A percentile compares a stretch with the other conserved stretches of the same genome.
Conservation (phyloP, 441 rosid genomes). For the Euphorbia schlechtendalii region DNA sequence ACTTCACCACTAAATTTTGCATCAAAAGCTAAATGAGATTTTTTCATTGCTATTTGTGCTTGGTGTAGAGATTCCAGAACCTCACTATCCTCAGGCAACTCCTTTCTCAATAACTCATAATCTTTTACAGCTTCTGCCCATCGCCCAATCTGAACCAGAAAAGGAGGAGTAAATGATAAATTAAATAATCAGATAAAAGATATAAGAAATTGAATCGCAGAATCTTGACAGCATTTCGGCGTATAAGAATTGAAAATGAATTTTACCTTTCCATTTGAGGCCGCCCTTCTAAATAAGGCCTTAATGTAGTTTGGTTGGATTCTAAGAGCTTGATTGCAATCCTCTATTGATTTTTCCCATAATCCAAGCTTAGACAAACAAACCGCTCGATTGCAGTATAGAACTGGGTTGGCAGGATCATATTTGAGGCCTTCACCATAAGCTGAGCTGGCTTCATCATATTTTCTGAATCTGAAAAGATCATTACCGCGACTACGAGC, state of each 20-base stretch:
- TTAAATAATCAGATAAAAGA: not conserved
- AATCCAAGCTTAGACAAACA: constrained; percentile 63
- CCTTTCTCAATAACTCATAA: constrained; percentile 59
- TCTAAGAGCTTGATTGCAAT: constrained; percentile 54
- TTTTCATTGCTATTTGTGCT: constrained; percentile 62
- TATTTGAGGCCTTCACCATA: constrained; percentile 71
- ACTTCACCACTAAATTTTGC: constrained; percentile 76
- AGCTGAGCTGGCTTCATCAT: constrained; percentile 57
- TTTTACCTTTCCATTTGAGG: constrained; percentile 57
- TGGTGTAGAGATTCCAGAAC: constrained; percentile 59
- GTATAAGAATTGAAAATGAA: not conserved
- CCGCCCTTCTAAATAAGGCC: constrained; percentile 76
- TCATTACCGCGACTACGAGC: constrained; percentile 72
- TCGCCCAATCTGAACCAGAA: constrained; percentile 36
- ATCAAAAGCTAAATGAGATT: constrained; percentile 54
- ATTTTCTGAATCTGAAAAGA: constrained; percentile 54
- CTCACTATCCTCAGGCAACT: constrained; percentile 58
- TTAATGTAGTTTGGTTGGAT: constrained; percentile 59
- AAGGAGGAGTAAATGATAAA: not conserved
- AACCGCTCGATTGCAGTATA: constrained; percentile 59
- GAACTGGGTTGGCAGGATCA: constrained; percentile 53
- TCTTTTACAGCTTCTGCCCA: constrained; percentile 79
- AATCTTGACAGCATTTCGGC: not conserved
- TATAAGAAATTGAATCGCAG: not conserved
- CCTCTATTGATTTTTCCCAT: constrained; percentile 66